Evolutionary conservation across 768 basidiomycete genomes (phyloP), one percentile per base, ranked within the genome.

Genomic region (Panaeolus cyanescens): DNA sequence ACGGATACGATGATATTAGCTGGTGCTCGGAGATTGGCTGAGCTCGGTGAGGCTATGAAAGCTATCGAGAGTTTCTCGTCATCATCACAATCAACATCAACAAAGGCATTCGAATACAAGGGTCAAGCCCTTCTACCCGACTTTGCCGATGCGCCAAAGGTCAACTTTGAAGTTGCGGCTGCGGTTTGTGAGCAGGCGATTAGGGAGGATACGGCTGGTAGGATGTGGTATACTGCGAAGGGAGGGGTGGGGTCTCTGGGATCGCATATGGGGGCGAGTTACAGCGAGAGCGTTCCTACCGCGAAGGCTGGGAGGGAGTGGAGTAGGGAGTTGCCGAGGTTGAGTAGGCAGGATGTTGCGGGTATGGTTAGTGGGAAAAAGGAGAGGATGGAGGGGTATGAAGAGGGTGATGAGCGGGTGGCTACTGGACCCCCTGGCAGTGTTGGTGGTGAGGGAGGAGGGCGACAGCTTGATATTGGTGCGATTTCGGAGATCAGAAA

Each of bases 1-100:
- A 88, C 91, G 1, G 91, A 94, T 72, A 84, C 81, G n/a, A 95
- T 96, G 94, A 90, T 96, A 71, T 87, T 93, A 37, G 90, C 90
- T 2, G 93, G 91, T 8, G 86, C 92, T 0, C 81, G 78, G 28
- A 83, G 87, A 12, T 87, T 96, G 34, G 91, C 93, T 0, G 78
- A 85, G 7, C 83, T 95, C 40, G 86, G 92, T 0, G 93, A 93
- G 1, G 93, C 75, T 1, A 64, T 76, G 30, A 59, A 19, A 19
- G 57, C 54, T 13, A 55, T 60, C 17, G 58, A 64, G 32, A 59
- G 63, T 28, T 54, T 32, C 10, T 36, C 54, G 83, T 90, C 69
- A 4, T 10, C 31, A n/a, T n/a, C 28, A n/a, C 34, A 54, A 20
- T 50, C 45, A 28, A 30, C 22, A 25, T 15, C 45, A 9, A 1